Evolutionary conservation across 345 rosid genomes (phyloP), one percentile per base, ranked within the genome.

Genomic region (Moricandia arvensis): DNA sequence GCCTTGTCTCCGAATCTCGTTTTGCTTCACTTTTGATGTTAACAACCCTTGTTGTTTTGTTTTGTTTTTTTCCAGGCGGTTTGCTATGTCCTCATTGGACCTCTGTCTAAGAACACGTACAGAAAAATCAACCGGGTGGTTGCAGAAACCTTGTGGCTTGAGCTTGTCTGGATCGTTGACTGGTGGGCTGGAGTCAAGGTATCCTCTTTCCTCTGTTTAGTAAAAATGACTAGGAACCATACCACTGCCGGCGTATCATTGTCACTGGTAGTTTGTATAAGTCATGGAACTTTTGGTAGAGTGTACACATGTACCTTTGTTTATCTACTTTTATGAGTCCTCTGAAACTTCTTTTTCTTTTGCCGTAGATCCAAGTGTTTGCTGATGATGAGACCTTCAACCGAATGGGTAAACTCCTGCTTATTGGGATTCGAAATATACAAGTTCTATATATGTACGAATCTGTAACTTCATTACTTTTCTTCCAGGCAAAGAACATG

Each of bases 171-270:
- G 99, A 79, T 92, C 0, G 81, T 88, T 59, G 99, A 94, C 82
- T 94, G 99, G 99, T 94, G 97, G 93, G 99, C 96, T 4, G 88
- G 86, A 59, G 86, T 93, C 7, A 87, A 93, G 98, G 98, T 91
- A 78, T 16, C 54, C 68, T 37, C 38, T 17, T 69, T 59, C 4
- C 33, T 8, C 49, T 15, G 27, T 57, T 57, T 35, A 35, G 31
- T 21, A 2, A 2, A 21, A 21, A 0, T 21, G 24, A 21, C 24
- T 21, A 21, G 24, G 24, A 21, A 21, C 7, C n/a, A 41, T 6
- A 43, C 17, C 11, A 57, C n/a, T 34, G 1, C 51, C 7, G 63
- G 33, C 3, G 3, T 62, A 66, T 66, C 33, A n/a, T n/a, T 45
- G 53, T 45, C 1, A 45, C n/a, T 7, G 17, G 17, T 5, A 4